Conservation (phyloP, 306 rosid species). For the Fragaria nilgerrensis region DNA sequence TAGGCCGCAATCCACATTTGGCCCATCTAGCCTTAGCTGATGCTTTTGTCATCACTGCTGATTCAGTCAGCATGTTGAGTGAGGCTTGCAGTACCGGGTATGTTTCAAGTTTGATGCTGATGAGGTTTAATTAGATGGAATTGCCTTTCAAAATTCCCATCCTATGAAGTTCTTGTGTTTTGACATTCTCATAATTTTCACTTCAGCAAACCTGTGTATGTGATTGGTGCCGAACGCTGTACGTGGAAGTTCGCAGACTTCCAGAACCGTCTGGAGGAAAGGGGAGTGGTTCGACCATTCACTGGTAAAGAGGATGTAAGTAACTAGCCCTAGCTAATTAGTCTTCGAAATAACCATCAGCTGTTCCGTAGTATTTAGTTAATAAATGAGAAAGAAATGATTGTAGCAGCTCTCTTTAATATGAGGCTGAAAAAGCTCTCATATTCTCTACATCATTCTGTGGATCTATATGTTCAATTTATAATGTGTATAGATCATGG, state of each 20-base stretch:
- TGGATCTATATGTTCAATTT: background rate
- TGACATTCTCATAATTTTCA: constrained; percentile 8
- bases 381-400: background rate
- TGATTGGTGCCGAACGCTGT: constrained; percentile 71
- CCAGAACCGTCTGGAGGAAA: constrained; percentile 61
- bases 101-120: constrained; percentile 32
- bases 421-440: background rate
- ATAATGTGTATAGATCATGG: background rate
- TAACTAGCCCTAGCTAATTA: constrained; percentile 11
- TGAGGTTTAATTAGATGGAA: background rate
- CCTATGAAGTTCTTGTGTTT: constrained; percentile 18
- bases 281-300: constrained; percentile 66
- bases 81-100: constrained; percentile 97
- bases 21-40: constrained; percentile 88
- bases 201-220: constrained; percentile 84
- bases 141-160: background rate
- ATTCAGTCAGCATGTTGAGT: constrained; percentile 93
- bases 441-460: background rate
- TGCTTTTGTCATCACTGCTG: constrained; percentile 90
- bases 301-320: constrained; percentile 82
- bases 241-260: constrained; percentile 91
- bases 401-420: constrained; percentile 1
- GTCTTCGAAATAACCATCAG: background rate
- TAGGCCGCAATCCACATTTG: constrained; percentile 80
- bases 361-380: background rate